Evolutionary conservation across 2,329 filamentous ascomycete species (phyloP), one percentile per base, ranked within the genome.

Genomic region (Fusarium sp.): DNA sequence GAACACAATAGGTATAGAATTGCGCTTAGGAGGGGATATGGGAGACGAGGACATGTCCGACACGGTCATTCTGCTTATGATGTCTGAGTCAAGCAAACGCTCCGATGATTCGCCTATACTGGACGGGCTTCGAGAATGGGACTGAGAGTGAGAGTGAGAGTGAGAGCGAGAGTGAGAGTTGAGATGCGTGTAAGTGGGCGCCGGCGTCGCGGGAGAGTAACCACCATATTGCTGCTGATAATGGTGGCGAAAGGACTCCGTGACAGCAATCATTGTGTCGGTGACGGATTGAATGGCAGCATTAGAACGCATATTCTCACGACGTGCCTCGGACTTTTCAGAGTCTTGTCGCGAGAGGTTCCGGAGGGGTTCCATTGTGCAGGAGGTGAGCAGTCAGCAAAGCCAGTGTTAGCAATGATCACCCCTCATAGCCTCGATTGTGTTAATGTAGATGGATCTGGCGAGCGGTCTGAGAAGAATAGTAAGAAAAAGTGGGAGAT

Each of bases 221-320:
- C 53, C 63, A 31, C 46, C 29, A 53, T 66, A 40, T 31, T 61
- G 55, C 36, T 61, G 52, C 12, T 58, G 65, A 44, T 69, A 69
- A 24, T 67, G 69, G 46, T 67, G 61, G 9, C 65, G 65, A 40
- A 68, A 71, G 15, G 69, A 70, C 39, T 71, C 69, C 3, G 69
- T 71, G 22, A 68, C 66, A 12, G 69, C 69, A 35, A 71, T 66
- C 67, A 71, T 69, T 15, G 64, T 67, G 36, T 68, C 63, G 29
- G 67, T 49, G 32, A 55, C 65, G 57, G 66, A 58, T 32, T 68
- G 67, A 31, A 67, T 29, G 22, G 65, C 59, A 36, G 57, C 56
- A 50, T 61, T 59, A 22, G 41, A 50, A 41, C 58, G 59, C 13
- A 50, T 48, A 15, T 49, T 58, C 42, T 68, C 54, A 35, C 58